These are phyloP conservation scores for Lactuca saligna DNA, from an alignment of 129 eudicot species.

Conservation along the genomic window DNA sequence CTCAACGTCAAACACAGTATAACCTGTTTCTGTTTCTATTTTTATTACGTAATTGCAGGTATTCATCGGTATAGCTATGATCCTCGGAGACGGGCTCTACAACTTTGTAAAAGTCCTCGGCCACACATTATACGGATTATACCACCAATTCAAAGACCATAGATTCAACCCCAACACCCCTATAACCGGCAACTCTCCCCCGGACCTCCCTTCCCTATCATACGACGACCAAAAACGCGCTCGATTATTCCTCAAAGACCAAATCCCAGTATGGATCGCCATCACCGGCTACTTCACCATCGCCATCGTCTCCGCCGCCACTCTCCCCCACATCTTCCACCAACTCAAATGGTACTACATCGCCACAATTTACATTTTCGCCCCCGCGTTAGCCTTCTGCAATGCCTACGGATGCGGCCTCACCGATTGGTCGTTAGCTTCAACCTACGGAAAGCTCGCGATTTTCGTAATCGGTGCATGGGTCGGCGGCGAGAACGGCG, in stretches of 20 bases:
- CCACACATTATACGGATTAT: slow-evolving; percentile 56
- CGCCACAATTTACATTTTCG: slow-evolving; percentile 55
- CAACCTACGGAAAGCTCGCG: slow-evolving; percentile 88
- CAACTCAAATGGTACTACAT: slow-evolving; percentile 82
- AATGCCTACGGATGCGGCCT: slow-evolving; percentile 90
- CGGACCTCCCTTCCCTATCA: slow-evolving; percentile 29
- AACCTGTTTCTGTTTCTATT: no score
- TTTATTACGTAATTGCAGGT: slow-evolving; percentile 40
- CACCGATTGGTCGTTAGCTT: slow-evolving; percentile 93
- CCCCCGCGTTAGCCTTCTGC: slow-evolving; percentile 81
- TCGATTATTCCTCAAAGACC: slow-evolving; percentile 71
- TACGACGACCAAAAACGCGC: slow-evolving; percentile 73
- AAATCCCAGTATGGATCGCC: slow-evolving; percentile 76
- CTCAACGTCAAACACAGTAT: no score
- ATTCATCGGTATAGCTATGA: slow-evolving; percentile 87
- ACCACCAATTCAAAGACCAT: slow-evolving; percentile 40
- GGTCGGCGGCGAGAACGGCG: slow-evolving; percentile 83
- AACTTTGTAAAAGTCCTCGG: slow-evolving; percentile 75
- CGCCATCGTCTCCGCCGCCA: slow-evolving; percentile 53
- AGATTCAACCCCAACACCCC: slow-evolving; percentile 38
- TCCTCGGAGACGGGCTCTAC: slow-evolving; percentile 92
- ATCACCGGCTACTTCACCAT: slow-evolving; percentile 54
- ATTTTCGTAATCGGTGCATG: slow-evolving; percentile 89
- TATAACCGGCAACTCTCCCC: slow-evolving; percentile 27
- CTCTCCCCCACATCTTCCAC: slow-evolving; percentile 74